A percentile compares a stretch with the other conserved stretches of the same genome.
phyloP scores from a whole-genome alignment of 495 filamentous ascomycete species.

The Tuber umbilicatum region DNA sequence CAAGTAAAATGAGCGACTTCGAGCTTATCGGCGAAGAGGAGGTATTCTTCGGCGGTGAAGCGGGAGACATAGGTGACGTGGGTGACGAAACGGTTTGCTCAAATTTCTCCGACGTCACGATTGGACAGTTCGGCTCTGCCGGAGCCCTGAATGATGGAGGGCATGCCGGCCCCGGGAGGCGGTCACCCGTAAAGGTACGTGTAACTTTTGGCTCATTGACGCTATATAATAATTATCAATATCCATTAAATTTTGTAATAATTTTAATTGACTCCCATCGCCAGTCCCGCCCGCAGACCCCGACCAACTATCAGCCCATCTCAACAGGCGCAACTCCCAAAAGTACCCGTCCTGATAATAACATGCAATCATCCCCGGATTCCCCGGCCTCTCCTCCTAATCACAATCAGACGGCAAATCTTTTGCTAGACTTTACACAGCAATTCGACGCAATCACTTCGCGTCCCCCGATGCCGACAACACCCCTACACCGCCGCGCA shows the following conservation, averaged over 20 bases:
- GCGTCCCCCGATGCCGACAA: constrained; percentile 17
- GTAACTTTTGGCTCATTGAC: not conserved
- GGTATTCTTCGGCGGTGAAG: constrained; percentile 11
- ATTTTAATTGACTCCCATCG: constrained; percentile 6
- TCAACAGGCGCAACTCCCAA: constrained; percentile 23
- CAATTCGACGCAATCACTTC: constrained; percentile 56
- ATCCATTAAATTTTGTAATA: not conserved
- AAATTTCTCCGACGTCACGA: constrained; percentile 37
- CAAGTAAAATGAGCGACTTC: constrained; percentile 34
- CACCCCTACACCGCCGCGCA: constrained; percentile 37
- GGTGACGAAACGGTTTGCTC: constrained; percentile 38
- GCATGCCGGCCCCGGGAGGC: constrained; percentile 14
- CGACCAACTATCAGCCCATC: constrained; percentile 19
- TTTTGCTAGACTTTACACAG: constrained; percentile 80
- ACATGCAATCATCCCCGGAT: constrained; percentile 11
- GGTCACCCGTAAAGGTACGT: constrained; percentile 17
- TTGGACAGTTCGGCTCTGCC: constrained; percentile 20
- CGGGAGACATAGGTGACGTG: constrained; percentile 1
- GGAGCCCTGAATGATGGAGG: constrained; percentile 14
- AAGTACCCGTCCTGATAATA: constrained; percentile 11
- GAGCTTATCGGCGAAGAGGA: constrained; percentile 31
- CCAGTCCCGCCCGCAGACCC: constrained; percentile 34
- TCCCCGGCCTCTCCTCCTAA: constrained; percentile 9
- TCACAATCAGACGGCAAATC: constrained; percentile 52
- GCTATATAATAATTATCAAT: not conserved